phyloP scores from a whole-genome alignment of 371 early-diverging fungal species.

The Zopfochytrium polystomum region DNA sequence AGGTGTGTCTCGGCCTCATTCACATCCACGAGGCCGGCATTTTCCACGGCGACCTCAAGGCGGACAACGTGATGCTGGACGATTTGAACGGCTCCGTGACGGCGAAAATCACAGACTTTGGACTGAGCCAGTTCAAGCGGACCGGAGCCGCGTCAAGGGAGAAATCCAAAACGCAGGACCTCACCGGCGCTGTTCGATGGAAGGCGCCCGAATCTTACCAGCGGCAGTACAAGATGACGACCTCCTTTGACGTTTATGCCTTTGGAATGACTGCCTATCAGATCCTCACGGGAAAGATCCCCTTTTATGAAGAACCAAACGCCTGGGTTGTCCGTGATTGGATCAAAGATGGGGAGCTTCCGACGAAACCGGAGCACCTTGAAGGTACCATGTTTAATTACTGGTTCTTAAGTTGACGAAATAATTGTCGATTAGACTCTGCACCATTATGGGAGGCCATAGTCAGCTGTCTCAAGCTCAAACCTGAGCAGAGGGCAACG shows the following conservation, averaged over 20 bases:
- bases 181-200: constrained; percentile 1
- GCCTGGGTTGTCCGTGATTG: not conserved
- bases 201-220: not conserved
- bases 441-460: too few species aligned
- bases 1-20: constrained; percentile 6
- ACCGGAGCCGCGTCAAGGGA: not conserved
- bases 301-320: not conserved
- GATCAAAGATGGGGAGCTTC: not conserved
- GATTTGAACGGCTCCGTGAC: not conserved
- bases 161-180: not conserved
- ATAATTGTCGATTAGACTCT: too few species aligned
- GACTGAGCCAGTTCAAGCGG: not conserved
- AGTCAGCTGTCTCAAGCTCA: too few species aligned
- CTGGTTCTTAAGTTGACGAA: too few species aligned
- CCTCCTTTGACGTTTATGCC: not conserved
- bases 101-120: constrained; percentile 2
- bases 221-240: not conserved
- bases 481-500: too few species aligned
- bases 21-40: constrained; percentile 26
- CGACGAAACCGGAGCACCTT: not conserved
- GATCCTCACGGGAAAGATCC: not conserved
- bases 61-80: constrained; percentile 19
- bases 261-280: constrained; percentile 2
- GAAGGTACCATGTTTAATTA: too few species aligned
- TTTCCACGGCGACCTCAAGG: not conserved